These are phyloP conservation scores for Claviceps spartinae DNA, from an alignment of 2,329 filamentous ascomycete species.

Conservation along the genomic window DNA sequence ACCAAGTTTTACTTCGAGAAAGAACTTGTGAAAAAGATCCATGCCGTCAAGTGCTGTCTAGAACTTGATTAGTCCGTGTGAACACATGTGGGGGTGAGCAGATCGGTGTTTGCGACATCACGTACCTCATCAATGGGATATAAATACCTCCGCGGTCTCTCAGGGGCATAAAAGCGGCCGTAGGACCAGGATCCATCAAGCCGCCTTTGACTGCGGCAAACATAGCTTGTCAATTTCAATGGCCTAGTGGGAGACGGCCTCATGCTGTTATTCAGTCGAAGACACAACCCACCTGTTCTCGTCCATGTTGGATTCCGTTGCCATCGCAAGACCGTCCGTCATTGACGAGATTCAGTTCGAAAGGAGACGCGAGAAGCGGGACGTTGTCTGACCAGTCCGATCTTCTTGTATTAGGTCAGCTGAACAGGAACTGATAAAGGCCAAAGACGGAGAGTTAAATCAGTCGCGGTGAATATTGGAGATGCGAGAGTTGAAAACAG, in stretches of 20 bases:
- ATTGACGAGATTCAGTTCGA: neutral
- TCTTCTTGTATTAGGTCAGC: neutral
- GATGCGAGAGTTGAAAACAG: too few relatives aligned
- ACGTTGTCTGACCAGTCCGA: neutral
- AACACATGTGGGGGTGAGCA: neutral
- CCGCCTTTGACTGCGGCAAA: neutral
- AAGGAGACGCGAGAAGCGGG: neutral
- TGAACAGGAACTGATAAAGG: neutral
- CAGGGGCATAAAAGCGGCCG: conserved; percentile 56
- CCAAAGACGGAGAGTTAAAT: too few relatives aligned
- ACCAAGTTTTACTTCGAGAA: conserved; percentile 47
- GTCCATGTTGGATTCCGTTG: neutral
- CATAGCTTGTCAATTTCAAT: neutral
- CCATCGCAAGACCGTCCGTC: neutral
- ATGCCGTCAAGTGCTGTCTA: conserved; percentile 63
- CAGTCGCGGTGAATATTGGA: too few relatives aligned
- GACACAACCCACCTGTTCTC: neutral
- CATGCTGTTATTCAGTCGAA: too few relatives aligned
- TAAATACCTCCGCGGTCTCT: conserved; percentile 55
- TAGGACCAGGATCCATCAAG: conserved; percentile 37
- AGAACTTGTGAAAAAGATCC: conserved; percentile 71
- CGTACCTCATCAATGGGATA: conserved; percentile 64
- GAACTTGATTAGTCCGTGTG: neutral
- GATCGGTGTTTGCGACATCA: neutral
- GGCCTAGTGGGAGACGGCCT: neutral